Base-by-base conservation (phyloP, 352 stramenopile species). In the Aphanomyces cochlioides region DNA sequence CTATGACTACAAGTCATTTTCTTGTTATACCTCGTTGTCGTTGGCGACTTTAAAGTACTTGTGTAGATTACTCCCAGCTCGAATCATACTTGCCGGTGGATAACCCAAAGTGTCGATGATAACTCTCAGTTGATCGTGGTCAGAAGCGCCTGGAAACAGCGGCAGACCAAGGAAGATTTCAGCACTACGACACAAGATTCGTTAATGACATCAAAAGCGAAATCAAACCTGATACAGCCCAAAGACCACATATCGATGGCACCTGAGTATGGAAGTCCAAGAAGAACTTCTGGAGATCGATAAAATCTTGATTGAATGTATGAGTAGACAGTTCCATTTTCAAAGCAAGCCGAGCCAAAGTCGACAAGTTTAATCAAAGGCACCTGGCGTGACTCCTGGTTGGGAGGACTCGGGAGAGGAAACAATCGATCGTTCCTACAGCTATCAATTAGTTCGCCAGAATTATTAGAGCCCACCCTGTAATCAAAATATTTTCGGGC, bases 281-380 rank as follows among this genome's bases (percentile, higher is more conserved):
- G 73, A 73, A 98, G 92, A 15, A 97, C 88, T 76, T 96, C 89
- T n/a, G 90, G 90, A 28, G 80, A 90, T 38, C 91, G 78, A 80
- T 97, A 97, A 75, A 97, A 97, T 12, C 91, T 75, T 38, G 79
- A 92, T 73, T 97, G 91, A 59, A 97, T 97, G 75, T 97, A 97
- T 7, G 85, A 88, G 66, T 96, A 92, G 54, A 89, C 78, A 3
- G 84, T 85, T 69, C 92, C 89, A 67, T 90, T 80, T 13, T 77
- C 83, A 40, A 82, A 79, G 78, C 92, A 98, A 0, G 83, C 93
- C 38, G 79, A 95, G 38, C 92, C 93, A 84, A 98, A 98, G 77
- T 98, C 93, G 75, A 98, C 97, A 1, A 98, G 80, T 74, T 98
- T 98, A 53, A 98, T 68, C n/a, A 7, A 41, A 4, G 60, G 56